Evolutionary conservation across 2,329 filamentous ascomycete species (phyloP), one percentile per base, ranked within the genome.

Genomic region (Rhinocladiella similis): DNA sequence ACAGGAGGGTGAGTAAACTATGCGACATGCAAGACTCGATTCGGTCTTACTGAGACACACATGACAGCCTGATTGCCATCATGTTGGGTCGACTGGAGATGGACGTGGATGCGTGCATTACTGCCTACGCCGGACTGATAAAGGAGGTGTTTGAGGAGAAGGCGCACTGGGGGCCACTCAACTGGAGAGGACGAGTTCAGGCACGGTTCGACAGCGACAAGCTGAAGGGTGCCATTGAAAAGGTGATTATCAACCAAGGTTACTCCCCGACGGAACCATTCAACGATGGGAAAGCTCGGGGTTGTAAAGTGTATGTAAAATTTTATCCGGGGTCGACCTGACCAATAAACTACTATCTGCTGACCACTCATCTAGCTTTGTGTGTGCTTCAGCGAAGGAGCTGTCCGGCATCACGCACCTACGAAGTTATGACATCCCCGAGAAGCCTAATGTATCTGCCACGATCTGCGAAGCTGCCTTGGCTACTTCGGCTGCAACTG

Each of bases 401-500:
- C 10, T 33, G 10, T 33, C 4, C 29, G 29, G 29, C 10, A 33
- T 33, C 5, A 33, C 5, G 9, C 29, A 7, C 5, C 5, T 33
- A 33, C 29, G 29, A 33, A 33, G 29, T 33, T 33, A 33, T 7
- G 10, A 33, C 13, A 33, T 66, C 39, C 48, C 55, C 20, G 47
- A 61, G 6, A 57, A 64, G 38, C 27, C 54, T 6, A 60, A 62
- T 51, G 60, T 13, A 22, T 66, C 35, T 51, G 55, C 22, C 54
- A 62, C 9, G 54, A 75, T 78, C 35, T 77, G 73, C 71, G 69
- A 80, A 56, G 77, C 76, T 1, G 29, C 64, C 64, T 66, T 72
- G 9, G 77, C 77, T 0, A 75, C 74, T 0, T 74, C 75, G 1
- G 75, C 77, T 1, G 73, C 74, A 0, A 61, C 73, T 0, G 60